Conservation (phyloP, 768 basidiomycete genomes). For the Nidularia sp. region DNA sequence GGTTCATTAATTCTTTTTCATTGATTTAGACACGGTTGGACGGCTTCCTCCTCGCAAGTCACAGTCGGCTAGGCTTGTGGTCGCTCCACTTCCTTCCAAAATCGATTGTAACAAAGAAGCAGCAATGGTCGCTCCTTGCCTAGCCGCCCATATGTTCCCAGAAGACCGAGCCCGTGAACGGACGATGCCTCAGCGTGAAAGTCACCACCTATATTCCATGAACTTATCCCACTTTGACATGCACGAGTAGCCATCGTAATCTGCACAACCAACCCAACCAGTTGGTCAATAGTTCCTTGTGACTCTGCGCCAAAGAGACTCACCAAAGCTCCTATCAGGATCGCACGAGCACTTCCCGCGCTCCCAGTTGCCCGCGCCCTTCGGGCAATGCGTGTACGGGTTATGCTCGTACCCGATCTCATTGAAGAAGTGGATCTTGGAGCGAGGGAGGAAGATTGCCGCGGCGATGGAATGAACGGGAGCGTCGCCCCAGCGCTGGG, state of each 20-base stretch:
- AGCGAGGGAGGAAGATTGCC: constrained; percentile 62
- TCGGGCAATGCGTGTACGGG: constrained; percentile 69
- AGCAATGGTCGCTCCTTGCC: too few species aligned
- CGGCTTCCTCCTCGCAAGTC: too few species aligned
- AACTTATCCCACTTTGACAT: constrained; percentile 48
- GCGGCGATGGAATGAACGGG: constrained; percentile 84
- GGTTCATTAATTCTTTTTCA: too few species aligned
- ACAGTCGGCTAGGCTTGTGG: too few species aligned
- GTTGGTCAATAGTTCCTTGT: too few species aligned
- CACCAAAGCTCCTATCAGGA: constrained; percentile 53
- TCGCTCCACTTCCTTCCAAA: too few species aligned
- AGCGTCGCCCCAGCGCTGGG: constrained; percentile 81
- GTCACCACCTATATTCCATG: constrained; percentile 7
- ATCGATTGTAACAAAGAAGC: too few species aligned
- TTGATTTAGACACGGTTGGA: too few species aligned
- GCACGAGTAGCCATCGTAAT: constrained; percentile 57
- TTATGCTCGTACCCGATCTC: constrained; percentile 78
- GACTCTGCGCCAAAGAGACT: constrained; percentile 10
- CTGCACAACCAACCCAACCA: constrained; percentile 16
- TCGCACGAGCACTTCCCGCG: constrained; percentile 64
- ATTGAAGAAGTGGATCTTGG: constrained; percentile 68
- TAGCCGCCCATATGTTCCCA: too few species aligned
- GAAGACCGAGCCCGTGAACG: too few species aligned
- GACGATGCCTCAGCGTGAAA: background rate
- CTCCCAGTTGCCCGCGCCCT: constrained; percentile 39